phyloP scores from a whole-genome alignment of 108 stramenopile species.

The Nitzschia inconspicua region DNA sequence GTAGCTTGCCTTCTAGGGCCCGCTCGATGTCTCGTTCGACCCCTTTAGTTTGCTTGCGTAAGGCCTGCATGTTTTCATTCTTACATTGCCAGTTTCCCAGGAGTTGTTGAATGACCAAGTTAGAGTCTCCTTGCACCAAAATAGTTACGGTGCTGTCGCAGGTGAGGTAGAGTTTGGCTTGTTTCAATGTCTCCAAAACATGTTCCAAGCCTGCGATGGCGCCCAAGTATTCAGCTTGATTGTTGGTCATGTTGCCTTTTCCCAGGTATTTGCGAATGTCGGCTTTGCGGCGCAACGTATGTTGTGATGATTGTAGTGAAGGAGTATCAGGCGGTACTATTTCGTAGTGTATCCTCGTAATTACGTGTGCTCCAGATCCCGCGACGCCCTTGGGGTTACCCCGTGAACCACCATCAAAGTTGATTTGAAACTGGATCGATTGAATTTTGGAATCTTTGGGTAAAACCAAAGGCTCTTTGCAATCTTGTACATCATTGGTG shows the following conservation, averaged over 20 bases:
- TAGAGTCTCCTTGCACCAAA: conserved; percentile 63
- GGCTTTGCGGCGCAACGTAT: background rate
- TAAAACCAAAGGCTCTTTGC: no score
- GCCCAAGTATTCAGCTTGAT: conserved; percentile 78
- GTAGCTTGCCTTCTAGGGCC: background rate
- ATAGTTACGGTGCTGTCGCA: background rate
- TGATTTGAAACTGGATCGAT: conserved; percentile 31
- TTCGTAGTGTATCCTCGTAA: background rate
- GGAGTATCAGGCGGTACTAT: conserved; percentile 3
- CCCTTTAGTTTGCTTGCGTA: background rate
- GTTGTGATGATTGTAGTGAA: conserved; percentile 2
- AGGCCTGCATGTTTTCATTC: conserved; percentile 2
- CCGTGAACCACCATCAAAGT: conserved; percentile 82
- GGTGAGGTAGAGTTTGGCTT: background rate
- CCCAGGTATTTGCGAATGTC: conserved; percentile 50
- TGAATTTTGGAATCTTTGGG: no score
- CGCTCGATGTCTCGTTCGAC: background rate
- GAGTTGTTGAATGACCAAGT: conserved; percentile 74
- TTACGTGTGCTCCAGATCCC: conserved; percentile 63
- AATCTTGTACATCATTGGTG: no score
- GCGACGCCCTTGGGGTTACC: conserved; percentile 81
- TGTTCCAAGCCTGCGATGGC: conserved; percentile 52
- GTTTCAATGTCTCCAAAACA: conserved; percentile 16
- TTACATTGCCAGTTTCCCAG: conserved; percentile 59
- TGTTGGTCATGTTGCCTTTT: conserved; percentile 51